Base-by-base conservation (phyloP, 2,329 filamentous ascomycete species). In the Colletotrichum magnum region DNA sequence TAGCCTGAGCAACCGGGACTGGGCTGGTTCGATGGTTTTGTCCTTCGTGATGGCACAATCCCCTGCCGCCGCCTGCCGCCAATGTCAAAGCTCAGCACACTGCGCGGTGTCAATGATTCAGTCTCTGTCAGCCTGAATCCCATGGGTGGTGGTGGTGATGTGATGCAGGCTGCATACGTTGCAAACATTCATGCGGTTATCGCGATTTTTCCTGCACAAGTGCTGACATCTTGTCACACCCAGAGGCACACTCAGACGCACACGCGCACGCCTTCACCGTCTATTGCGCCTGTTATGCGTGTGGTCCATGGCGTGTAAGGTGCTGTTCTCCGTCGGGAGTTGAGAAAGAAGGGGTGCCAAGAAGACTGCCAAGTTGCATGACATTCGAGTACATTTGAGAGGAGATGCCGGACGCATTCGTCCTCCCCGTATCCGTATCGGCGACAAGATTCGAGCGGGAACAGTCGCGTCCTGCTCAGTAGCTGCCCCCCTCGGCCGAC, bases 211-310 rank as follows among this genome's bases (percentile, higher is more conserved):
- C 45, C 51, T 65, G 67, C 67, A 45, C 62, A 71, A 59, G 67
- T 70, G 69, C 67, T 71, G 67, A 70, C 67, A 56, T 57, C 47
- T 66, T 60, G 62, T 69, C 62, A 57, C 62, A 66, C 45, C 41
- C 50, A n/a, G 32, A 50, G 58, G 54, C 53, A 63, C 64, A 66
- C 45, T 48, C 56, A n/a, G 32, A 50, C 64, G 54, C 53, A 63
- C 64, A 59, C n/a, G 58, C 51, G 53, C 58, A 70, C 68, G 58
- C 53, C 61, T 66, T 66, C 56, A 52, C 51, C 45, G 51, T 60
- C 50, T 69, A 51, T 57, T 61, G 56, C 62, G 56, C 51, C 66
- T 52, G 45, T 28, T 18, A 39, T 47, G 39, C 62, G 43, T 21
- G n/a, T 43, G 47, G 13, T 36, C 32, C 21, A 13, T 21, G 24